phyloP scores from a whole-genome alignment of 352 stramenopile genomes.

The Phytophthora vignae region DNA sequence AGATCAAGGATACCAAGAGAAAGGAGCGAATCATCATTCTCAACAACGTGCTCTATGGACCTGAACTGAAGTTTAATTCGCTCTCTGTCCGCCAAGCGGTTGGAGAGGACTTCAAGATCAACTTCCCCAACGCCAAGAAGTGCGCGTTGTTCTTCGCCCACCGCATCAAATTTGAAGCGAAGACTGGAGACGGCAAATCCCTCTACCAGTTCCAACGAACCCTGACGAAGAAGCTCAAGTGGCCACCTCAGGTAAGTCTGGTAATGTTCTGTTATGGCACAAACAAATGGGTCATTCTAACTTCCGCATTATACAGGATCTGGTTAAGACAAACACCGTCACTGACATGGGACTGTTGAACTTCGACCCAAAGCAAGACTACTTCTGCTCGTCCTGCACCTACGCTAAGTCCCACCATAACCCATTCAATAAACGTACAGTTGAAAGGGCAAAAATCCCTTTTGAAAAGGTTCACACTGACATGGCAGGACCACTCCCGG shows the following conservation, averaged over 20 bases:
- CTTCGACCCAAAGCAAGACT: neutral
- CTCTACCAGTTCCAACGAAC: conserved; percentile 19
- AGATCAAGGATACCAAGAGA: conserved; percentile 15
- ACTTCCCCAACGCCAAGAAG: conserved; percentile 29
- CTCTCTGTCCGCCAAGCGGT: conserved; percentile 22
- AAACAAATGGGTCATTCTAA: neutral
- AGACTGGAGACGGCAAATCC: neutral
- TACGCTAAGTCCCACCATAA: neutral
- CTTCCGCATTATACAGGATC: conserved; percentile 1
- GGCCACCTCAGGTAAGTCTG: conserved; percentile 1
- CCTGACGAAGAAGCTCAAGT: neutral
- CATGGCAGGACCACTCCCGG: neutral
- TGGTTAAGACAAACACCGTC: neutral
- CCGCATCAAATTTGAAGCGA: conserved; percentile 12
- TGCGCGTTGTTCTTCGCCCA: conserved; percentile 19
- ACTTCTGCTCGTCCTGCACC: neutral
- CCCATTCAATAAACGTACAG: neutral
- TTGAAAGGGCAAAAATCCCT: neutral
- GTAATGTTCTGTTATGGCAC: conserved; percentile 6
- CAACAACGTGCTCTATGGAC: conserved; percentile 13
- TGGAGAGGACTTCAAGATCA: conserved; percentile 21
- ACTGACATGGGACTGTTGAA: neutral
- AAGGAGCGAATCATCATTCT: conserved; percentile 4
- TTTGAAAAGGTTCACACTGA: neutral
- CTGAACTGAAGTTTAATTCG: conserved; percentile 14